phyloP scores from a whole-genome alignment of 139 green algal species.

The Chlorella sp. region DNA sequence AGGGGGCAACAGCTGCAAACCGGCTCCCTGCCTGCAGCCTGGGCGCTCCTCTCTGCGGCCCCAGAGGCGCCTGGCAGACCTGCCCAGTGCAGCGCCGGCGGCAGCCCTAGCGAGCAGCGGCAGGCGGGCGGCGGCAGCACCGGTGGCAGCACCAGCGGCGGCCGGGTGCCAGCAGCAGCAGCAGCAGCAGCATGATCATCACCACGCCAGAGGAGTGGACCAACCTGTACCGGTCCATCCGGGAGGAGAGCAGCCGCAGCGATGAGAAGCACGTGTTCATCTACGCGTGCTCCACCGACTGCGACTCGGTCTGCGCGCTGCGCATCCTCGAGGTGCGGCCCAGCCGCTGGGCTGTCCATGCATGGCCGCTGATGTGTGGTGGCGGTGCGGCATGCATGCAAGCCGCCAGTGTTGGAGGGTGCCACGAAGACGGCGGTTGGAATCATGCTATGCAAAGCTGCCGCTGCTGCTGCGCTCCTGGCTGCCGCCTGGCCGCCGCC shows the following conservation, averaged over 20 bases:
- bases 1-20: constrained; percentile 23
- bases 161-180: not conserved
- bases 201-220: constrained; percentile 32
- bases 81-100: not conserved
- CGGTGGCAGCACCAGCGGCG: not conserved
- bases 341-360: not conserved
- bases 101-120: not conserved
- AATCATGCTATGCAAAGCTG: no score
- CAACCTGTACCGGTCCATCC: constrained; percentile 58
- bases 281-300: constrained; percentile 69
- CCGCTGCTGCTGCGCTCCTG: not conserved
- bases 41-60: not conserved
- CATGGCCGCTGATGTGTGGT: not conserved
- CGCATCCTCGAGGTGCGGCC: constrained; percentile 68
- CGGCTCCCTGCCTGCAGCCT: not conserved
- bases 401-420: not conserved
- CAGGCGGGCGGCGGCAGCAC: not conserved
- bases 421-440: no score
- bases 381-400: not conserved
- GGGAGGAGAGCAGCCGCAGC: constrained; percentile 58
- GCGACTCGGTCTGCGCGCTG: constrained; percentile 74
- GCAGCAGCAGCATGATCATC: constrained; percentile 27
- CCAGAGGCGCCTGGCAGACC: not conserved
- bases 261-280: constrained; percentile 71
- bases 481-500: not conserved